Base-by-base conservation (phyloP, 2,329 filamentous ascomycete species). In the Hysterium pulicare region DNA sequence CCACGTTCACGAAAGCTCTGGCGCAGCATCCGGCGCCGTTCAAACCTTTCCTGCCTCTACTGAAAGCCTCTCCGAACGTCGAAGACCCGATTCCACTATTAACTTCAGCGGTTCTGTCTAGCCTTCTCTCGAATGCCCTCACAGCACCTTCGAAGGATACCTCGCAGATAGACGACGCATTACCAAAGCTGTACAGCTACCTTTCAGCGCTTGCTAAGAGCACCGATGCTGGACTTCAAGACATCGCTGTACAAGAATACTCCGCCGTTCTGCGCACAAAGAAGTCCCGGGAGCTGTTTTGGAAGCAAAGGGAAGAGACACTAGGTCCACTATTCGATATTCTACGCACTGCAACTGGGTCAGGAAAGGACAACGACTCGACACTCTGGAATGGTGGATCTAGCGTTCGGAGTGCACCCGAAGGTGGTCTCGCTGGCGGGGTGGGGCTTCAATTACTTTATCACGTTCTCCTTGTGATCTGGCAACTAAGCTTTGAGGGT, bases 401-500 rank as follows among this genome's bases (percentile, higher is more conserved):
- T 36, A 80, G 83, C 57, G 78, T 77, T 54, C 76, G 78, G 48
- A 84, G 82, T 40, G 78, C 80, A 43, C 82, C 86, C 22, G 84
- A 90, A 47, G 69, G 71, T 39, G 73, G 77, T 31, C 69, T 83
- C 33, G 69, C 72, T 44, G 89, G 90, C 37, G 90, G 90, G 7
- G 88, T 98, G 46, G 89, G 90, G 2, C 74, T 98, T 31, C 93
- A 98, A 67, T 78, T 97, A 31, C 78, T 98, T 31, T 98, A 98
- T 66, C 89, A 96, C 59, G 87, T 96, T 13, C 78, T 98, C 17
- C 77, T 98, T 38, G 90, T 95, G 10, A 73, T 98, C 45, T 98
- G 93, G 93, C 90, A 97, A 73, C 76, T 98, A 54, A 95, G 90
- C 62, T 98, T 98, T 54, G 93, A 97, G 64, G 81, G 76, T 22